Base-by-base conservation (phyloP, 78 protist species). In the Speleostelium caveatum region DNA sequence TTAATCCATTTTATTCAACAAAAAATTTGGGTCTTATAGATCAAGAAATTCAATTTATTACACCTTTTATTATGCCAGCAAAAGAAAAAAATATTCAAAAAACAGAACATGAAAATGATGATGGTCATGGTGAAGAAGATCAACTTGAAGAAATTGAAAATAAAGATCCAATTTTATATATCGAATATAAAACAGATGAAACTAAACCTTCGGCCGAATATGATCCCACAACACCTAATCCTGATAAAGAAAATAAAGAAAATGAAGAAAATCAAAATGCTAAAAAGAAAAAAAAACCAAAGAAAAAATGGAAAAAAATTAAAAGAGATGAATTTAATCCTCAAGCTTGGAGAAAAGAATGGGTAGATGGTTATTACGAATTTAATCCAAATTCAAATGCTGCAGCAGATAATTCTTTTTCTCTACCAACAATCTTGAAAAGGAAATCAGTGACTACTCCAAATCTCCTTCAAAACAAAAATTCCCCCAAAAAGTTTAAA, bases 341-440 rank as follows among this genome's bases (percentile, higher is more conserved):
- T 21, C 65, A 72, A 7, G 63, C 30, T 51, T 72, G 78, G 78
- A 72, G 39, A 72, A 72, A 72, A 53, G 78, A 72, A 72, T 72
- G 78, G 78, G 5, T 53, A 22, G 78, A 72, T 33, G 78, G 78
- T 22, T 72, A 19, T 22, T 21, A 1, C 21, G 63, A 72, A 1
- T 32, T 72, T 51, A 72, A 72, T 72, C 42, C 78, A 53, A 33
- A 32, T 33, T 56, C 78, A 32, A 53, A 58, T 58, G 63, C 6
- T 45, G 6, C 53, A 6, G 6, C 10, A 10, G 10, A 6, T 45
- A 45, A 10, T 14, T 45, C 53, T 45, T 14, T 45, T 14, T 14
- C 6, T 45, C 53, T 45, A 45, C 53, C 53, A 45, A 45, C 6
- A 45, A 45, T 45, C 53, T 14, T 10, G 10, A 45, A 45, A 45